Conservation (phyloP, 352 stramenopile genomes). For the Phytophthora uliginosa region DNA sequence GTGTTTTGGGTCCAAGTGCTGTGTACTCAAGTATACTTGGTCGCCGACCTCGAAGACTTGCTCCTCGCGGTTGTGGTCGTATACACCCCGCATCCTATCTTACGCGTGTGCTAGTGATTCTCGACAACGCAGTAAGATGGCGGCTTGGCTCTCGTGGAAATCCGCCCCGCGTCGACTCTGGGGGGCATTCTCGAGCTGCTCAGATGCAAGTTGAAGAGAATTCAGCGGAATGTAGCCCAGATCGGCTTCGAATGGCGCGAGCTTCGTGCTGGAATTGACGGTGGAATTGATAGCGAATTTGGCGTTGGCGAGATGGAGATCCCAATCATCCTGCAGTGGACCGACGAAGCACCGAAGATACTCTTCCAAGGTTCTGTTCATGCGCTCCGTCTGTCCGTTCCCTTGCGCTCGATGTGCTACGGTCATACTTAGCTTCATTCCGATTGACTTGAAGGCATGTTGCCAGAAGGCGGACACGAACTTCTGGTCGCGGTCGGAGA, state of each 20-base stretch:
- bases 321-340: conserved; percentile 22
- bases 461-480: conserved; percentile 25
- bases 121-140: conserved; percentile 9
- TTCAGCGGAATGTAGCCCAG: conserved; percentile 15
- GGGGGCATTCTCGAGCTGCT: conserved; percentile 2
- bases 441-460: conserved; percentile 3
- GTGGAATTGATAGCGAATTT: conserved; percentile 4
- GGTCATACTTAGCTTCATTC: conserved; percentile 15
- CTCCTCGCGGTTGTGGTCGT: conserved; percentile 20
- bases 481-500: conserved; percentile 26
- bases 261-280: conserved; percentile 23
- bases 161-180: not conserved
- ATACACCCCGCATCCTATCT: conserved; percentile 19
- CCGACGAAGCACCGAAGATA: conserved; percentile 21
- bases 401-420: conserved; percentile 14
- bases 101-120: conserved; percentile 18
- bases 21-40: conserved; percentile 22
- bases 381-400: conserved; percentile 19
- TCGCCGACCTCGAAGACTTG: conserved; percentile 20
- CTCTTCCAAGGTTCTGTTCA: conserved; percentile 12
- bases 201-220: not conserved
- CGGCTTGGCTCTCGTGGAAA: conserved; percentile 16
- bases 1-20: conserved; percentile 21
- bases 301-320: conserved; percentile 14
- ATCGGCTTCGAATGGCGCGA: conserved; percentile 27